A percentile compares a stretch with the other conserved stretches of the same genome.
Conservation (phyloP, 345 rosid genomes). For the Cardamine resedifolia region DNA sequence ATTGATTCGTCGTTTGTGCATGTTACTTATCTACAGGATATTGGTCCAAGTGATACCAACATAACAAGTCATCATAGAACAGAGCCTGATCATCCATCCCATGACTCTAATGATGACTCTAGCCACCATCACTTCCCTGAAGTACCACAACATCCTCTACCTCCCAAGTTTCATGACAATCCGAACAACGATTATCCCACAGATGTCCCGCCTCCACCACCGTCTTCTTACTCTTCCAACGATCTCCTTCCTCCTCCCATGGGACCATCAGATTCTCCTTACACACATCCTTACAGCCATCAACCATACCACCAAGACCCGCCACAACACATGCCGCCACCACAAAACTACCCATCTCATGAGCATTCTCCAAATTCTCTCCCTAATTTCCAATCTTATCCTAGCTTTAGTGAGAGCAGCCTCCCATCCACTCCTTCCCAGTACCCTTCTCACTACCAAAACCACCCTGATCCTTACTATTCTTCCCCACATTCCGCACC, state of each 20-base stretch:
- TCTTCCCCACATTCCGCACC: constrained; percentile 49
- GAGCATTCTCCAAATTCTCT: constrained; percentile 55
- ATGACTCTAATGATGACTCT: constrained; percentile 48
- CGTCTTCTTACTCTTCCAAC: constrained; percentile 58
- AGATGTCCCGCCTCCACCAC: constrained; percentile 48
- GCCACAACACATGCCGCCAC: constrained; percentile 54
- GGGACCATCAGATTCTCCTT: constrained; percentile 49
- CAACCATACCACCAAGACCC: constrained; percentile 60
- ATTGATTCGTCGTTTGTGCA: background rate
- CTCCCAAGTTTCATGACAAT: constrained; percentile 50
- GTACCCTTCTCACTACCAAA: constrained; percentile 62
- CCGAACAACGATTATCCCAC: constrained; percentile 42
- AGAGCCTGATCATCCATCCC: constrained; percentile 51
- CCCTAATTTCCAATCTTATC: constrained; percentile 90
- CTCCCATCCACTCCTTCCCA: constrained; percentile 70
- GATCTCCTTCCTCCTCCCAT: constrained; percentile 43
- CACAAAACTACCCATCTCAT: constrained; percentile 57
- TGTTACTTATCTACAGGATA: constrained; percentile 55
- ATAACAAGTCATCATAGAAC: constrained; percentile 44
- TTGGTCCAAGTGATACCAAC: constrained; percentile 45
- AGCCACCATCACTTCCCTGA: constrained; percentile 51
- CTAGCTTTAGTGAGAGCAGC: constrained; percentile 78
- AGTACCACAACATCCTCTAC: constrained; percentile 44
- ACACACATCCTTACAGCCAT: constrained; percentile 57
- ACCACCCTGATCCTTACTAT: constrained; percentile 65